Evolutionary conservation across 2,329 filamentous ascomycete genomes (phyloP).

Genomic region (Macrophomina tecta): DNA sequence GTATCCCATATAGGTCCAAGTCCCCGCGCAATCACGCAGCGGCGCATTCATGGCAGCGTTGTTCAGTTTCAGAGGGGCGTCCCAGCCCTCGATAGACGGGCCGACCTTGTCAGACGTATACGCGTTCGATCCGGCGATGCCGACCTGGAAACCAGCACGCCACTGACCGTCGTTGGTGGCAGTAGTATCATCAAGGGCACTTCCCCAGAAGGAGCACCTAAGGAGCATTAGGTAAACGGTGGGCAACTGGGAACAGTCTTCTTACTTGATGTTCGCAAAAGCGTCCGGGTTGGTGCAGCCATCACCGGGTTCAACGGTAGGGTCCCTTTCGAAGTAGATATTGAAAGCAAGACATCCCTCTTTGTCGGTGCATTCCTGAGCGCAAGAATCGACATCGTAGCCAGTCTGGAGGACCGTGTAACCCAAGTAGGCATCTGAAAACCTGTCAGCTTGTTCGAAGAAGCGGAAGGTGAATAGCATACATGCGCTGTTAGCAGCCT

Average conservation of each 20-base stretch:
- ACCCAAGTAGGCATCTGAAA: not conserved
- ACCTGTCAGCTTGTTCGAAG: not conserved
- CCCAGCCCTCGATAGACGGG: constrained; percentile 17
- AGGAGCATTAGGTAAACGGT: constrained; percentile 29
- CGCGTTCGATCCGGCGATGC: constrained; percentile 33
- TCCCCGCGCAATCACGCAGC: not conserved
- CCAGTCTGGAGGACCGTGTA: constrained; percentile 2
- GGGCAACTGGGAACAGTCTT: not conserved
- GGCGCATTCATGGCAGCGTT: constrained; percentile 41
- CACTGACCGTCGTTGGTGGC: constrained; percentile 37
- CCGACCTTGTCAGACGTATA: constrained; percentile 27
- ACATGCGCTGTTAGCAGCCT: constrained; percentile 6
- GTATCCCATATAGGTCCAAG: constrained; percentile 37
- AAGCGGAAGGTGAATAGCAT: not conserved
- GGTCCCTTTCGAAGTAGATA: constrained; percentile 34
- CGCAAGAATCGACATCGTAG: constrained; percentile 30
- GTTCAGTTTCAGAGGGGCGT: constrained; percentile 27
- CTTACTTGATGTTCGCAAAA: constrained; percentile 10
- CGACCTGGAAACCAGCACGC: constrained; percentile 32
- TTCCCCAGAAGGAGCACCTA: constrained; percentile 40
- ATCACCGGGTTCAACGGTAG: constrained; percentile 27
- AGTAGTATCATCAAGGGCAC: constrained; percentile 33
- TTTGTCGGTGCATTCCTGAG: constrained; percentile 22
- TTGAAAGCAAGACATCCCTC: constrained; percentile 33
- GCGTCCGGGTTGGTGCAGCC: constrained; percentile 32